Percentiles rank a stretch among this genome's conserved stretches.
phyloP scores from a whole-genome alignment of 495 filamentous ascomycete species.

The Talaromyces proteolyticus region DNA sequence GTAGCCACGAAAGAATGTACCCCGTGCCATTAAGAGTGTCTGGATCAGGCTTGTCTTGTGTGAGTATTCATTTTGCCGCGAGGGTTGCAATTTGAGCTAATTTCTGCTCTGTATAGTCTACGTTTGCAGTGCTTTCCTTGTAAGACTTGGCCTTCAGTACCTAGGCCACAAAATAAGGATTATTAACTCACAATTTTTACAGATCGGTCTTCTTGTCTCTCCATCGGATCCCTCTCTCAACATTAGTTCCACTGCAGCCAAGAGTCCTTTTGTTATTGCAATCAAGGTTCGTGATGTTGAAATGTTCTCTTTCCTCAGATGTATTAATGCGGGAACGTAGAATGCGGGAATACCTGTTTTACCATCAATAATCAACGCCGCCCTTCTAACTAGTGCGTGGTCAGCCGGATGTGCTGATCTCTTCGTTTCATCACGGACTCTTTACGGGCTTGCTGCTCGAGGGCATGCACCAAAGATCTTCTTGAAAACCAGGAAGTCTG shows the following conservation, averaged over 20 bases:
- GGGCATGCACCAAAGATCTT: slow-evolving; percentile 60
- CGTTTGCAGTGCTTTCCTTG: slow-evolving; percentile 43
- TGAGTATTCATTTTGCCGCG: background rate
- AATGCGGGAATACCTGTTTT: slow-evolving; percentile 59
- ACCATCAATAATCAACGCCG: slow-evolving; percentile 70
- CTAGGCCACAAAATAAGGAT: slow-evolving; percentile 23
- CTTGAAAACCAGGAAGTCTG: slow-evolving; percentile 23
- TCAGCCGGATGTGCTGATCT: slow-evolving; percentile 74
- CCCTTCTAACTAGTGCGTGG: slow-evolving; percentile 60
- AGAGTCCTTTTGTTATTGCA: slow-evolving; percentile 27
- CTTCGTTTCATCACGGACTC: slow-evolving; percentile 69
- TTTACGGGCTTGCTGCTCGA: slow-evolving; percentile 61
- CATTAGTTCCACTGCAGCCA: slow-evolving; percentile 42
- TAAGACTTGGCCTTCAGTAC: slow-evolving; percentile 31
- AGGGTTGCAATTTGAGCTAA: background rate
- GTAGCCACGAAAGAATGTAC: slow-evolving; percentile 16
- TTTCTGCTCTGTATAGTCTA: slow-evolving; percentile 39
- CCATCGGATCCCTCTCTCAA: slow-evolving; percentile 46
- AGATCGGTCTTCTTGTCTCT: slow-evolving; percentile 36
- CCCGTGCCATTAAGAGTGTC: slow-evolving; percentile 14
- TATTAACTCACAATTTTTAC: slow-evolving; percentile 30
- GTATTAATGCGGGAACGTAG: no score
- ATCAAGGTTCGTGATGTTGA: slow-evolving; percentile 6
- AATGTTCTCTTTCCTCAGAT: no score
- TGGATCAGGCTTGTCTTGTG: slow-evolving; percentile 18